Percentiles rank a stretch among this genome's conserved stretches.
phyloP scores from a whole-genome alignment of 768 basidiomycete species.

The Kwoniella newhampshirensis region DNA sequence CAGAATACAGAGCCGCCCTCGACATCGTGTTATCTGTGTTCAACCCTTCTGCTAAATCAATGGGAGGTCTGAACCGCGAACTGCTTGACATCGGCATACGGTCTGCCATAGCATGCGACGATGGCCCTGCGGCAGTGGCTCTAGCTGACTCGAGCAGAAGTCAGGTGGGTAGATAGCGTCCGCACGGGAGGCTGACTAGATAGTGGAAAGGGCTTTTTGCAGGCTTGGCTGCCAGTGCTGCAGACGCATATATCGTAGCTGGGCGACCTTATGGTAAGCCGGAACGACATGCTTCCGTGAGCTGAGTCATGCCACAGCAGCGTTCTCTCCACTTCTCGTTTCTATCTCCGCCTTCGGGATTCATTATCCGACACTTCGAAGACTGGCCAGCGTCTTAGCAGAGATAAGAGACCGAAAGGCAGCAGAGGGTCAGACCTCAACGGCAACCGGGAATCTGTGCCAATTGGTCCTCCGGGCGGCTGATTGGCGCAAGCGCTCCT shows the following conservation, averaged over 20 bases:
- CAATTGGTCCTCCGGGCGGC: neutral
- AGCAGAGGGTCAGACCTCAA: no score
- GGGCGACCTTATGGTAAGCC: slow-evolving; percentile 21
- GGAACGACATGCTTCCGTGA: neutral
- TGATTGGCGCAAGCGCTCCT: neutral
- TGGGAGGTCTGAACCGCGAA: slow-evolving; percentile 28
- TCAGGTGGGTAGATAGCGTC: slow-evolving; percentile 16
- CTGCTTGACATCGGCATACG: slow-evolving; percentile 35
- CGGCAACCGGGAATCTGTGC: no score
- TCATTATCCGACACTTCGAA: slow-evolving; percentile 4
- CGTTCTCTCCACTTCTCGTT: slow-evolving; percentile 7
- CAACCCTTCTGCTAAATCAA: slow-evolving; percentile 15
- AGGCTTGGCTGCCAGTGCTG: slow-evolving; percentile 24
- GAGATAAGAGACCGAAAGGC: no score
- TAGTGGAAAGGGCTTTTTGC: slow-evolving; percentile 34
- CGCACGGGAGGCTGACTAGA: neutral
- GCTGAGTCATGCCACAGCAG: slow-evolving; percentile 6
- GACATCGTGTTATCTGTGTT: slow-evolving; percentile 17
- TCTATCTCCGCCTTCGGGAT: slow-evolving; percentile 9
- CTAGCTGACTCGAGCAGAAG: slow-evolving; percentile 19
- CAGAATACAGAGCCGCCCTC: slow-evolving; percentile 23
- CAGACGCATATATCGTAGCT: slow-evolving; percentile 27
- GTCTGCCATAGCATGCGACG: slow-evolving; percentile 15
- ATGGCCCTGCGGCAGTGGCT: slow-evolving; percentile 16
- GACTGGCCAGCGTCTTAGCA: no score